Evolutionary conservation across 192 early-diverging fungal genomes (phyloP), one percentile per base, ranked within the genome.

Genomic region (Umbelopsis isabellina): DNA sequence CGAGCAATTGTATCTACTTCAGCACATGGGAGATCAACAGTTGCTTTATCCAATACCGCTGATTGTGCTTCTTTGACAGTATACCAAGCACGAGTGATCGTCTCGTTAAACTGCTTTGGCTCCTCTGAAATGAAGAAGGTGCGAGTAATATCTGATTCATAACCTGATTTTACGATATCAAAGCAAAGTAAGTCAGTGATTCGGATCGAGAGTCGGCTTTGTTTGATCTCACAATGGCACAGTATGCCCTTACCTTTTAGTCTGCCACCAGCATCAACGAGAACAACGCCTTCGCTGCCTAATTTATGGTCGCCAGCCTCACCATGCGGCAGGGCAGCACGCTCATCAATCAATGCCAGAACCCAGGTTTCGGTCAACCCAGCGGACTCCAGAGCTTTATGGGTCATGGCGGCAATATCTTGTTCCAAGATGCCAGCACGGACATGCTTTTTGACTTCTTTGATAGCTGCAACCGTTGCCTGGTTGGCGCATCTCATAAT

Each of bases 311-410:
- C 77, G 8, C 80, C 81, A 2, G 82, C 75, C 16, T 74, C 55
- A 12, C 84, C 84, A 20, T 85, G 84, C 16, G 84, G 84, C 2
- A 83, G 67, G 21, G 84, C 84, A 8, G 84, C 84, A 70, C 80
- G 74, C 21, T 83, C 79, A 27, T 81, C 80, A 65, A 85, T 78
- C 7, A 85, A 67, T 47, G 74, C 78, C 48, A 76, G 67, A 55
- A 67, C 72, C 74, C 70, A 82, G 15, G 71, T 83, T 67, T 66
- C 72, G 41, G 11, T 20, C 45, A 85, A 52, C 4, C 84, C 84
- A 1, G 76, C 73, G 1, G 66, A 68, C 4, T 65, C 21, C 20
- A 79, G 68, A 2, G 82, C 82, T 46, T 58, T 20, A 15, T 67
- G 69, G 61, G 82, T 66, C 75, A 80, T 72, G 1, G 49, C 53